A percentile compares a stretch with the other conserved stretches of the same genome.
These are phyloP conservation scores for Phoenix roebelenii DNA, from an alignment of 176 grass and related monocot genomes.

Conservation along the genomic window DNA sequence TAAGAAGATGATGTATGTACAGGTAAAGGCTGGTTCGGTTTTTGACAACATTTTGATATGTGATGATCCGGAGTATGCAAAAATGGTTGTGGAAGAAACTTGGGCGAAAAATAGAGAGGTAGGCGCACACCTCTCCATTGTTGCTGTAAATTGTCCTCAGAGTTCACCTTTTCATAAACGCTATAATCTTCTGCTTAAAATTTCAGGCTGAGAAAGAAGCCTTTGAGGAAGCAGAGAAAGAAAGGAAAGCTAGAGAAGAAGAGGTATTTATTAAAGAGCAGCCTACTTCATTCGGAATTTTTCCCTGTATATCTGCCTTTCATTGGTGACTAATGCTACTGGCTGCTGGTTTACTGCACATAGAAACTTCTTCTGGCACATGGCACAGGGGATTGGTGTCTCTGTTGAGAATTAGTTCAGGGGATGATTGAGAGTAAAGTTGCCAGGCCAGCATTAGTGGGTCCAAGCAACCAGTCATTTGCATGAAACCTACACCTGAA, in stretches of 20 bases:
- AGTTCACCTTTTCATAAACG: neutral
- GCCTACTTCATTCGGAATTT: no score
- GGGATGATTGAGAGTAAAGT: no score
- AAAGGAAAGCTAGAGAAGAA: conserved; percentile 82
- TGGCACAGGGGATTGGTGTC: no score
- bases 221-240: conserved; percentile 98
- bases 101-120: conserved; percentile 88
- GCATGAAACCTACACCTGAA: no score
- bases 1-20: neutral
- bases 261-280: conserved; percentile 34
- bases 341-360: no score
- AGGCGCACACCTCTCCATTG: neutral
- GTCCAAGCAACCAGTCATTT: no score
- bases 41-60: conserved; percentile 95
- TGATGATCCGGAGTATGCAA: conserved; percentile 94
- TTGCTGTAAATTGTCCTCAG: no score
- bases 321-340: no score
- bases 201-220: conserved; percentile 90
- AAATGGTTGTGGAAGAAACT: conserved; percentile 62
- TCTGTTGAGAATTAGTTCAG: no score
- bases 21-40: conserved; percentile 97
- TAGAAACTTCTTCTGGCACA: no score
- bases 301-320: no score
- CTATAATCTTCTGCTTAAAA: conserved; percentile 9
- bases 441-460: no score